phyloP scores from a whole-genome alignment of 192 early-diverging fungal species.

The Piromyces sp. region DNA sequence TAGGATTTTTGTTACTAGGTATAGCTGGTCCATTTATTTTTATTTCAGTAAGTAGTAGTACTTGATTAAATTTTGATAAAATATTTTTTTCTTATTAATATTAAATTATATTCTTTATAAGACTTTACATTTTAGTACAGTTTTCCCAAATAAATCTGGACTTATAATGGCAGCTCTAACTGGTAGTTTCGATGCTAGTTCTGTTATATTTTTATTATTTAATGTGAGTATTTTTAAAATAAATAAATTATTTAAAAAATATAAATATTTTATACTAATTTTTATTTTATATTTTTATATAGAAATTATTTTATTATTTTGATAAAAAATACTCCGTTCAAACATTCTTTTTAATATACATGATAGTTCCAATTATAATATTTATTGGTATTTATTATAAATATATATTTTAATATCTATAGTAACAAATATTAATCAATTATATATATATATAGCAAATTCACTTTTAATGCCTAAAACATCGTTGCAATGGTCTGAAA shows the following conservation, averaged over 20 bases:
- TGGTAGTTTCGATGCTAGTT: not conserved
- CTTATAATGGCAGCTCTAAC: not conserved
- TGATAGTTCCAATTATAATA: not conserved
- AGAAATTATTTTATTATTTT: not conserved
- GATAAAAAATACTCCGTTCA: not conserved
- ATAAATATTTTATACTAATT: too few species aligned
- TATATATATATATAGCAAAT: not conserved
- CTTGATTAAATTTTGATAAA: too few species aligned
- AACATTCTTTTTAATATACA: not conserved
- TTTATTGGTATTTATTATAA: not conserved
- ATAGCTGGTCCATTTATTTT: not conserved
- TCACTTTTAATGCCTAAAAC: not conserved
- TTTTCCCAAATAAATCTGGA: not conserved
- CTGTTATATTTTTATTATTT: not conserved
- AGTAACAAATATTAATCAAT: too few species aligned
- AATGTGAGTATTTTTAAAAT: not conserved
- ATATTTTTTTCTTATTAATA: too few species aligned
- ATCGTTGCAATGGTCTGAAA: not conserved
- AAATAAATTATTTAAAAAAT: too few species aligned
- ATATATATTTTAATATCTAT: too few species aligned
- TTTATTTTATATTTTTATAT: not conserved
- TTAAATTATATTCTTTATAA: not conserved
- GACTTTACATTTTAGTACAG: not conserved
- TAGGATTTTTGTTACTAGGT: not conserved
- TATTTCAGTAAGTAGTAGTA: not conserved